Percentiles rank a stretch among this genome's conserved stretches.
Evolutionary conservation across 2,329 filamentous ascomycete genomes (phyloP).

Genomic region (Xylaria arbuscula): DNA sequence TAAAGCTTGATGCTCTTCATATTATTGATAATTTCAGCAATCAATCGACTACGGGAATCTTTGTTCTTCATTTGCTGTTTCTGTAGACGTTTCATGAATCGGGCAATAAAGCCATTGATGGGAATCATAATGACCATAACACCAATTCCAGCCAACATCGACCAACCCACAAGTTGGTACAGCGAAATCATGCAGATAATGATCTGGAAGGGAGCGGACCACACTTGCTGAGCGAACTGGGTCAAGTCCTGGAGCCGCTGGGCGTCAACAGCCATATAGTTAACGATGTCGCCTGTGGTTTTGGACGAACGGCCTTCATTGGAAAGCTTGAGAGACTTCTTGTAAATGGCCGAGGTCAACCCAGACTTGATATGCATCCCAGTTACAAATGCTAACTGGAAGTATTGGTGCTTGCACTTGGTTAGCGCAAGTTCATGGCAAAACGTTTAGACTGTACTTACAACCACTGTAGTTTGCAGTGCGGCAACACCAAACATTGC

Average conservation of each 20-base stretch:
- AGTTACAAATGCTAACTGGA: conserved; percentile 92
- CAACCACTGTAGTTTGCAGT: conserved; percentile 85
- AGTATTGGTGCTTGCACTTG: conserved; percentile 82
- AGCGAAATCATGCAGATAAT: conserved; percentile 93
- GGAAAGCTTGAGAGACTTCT: conserved; percentile 88
- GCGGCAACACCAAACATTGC: conserved; percentile 92
- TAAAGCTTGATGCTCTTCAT: conserved; percentile 99
- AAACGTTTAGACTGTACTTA: conserved; percentile 44
- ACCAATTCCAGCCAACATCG: conserved; percentile 93
- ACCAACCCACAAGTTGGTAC: conserved; percentile 92
- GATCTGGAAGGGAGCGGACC: conserved; percentile 98
- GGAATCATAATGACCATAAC: conserved; percentile 99
- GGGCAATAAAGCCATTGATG: conserved; percentile 90
- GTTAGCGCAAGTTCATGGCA: conserved; percentile 40
- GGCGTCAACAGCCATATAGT: conserved; percentile 98
- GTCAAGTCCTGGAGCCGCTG: conserved; percentile 94
- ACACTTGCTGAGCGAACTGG: conserved; percentile 93
- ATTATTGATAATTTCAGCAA: conserved; percentile 98
- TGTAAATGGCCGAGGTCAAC: conserved; percentile 89
- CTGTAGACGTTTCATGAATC: conserved; percentile 93
- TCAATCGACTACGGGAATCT: conserved; percentile 88
- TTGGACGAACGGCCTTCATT: conserved; percentile 92
- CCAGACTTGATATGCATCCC: conserved; percentile 97
- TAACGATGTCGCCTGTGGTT: conserved; percentile 97
- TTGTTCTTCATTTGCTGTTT: conserved; percentile 99